These are phyloP conservation scores for Daldinia sp. DNA, from an alignment of 2,329 filamentous ascomycete species.

Conservation along the genomic window DNA sequence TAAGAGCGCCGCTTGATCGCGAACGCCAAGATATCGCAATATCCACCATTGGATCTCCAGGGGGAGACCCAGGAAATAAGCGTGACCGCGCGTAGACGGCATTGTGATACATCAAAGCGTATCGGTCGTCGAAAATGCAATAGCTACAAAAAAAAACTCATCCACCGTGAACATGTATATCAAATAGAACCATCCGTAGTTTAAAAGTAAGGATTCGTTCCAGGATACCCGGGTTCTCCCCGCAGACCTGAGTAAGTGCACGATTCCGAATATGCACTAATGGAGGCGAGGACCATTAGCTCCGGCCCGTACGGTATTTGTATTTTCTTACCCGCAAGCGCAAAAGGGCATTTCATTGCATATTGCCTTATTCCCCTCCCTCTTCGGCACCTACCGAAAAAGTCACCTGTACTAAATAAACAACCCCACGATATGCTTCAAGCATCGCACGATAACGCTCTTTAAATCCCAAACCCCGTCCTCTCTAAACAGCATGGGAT, in stretches of 20 bases:
- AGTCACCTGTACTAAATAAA: neutral
- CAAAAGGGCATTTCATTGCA: neutral
- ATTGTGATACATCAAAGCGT: constrained; percentile 1
- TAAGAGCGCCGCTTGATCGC: constrained; percentile 20
- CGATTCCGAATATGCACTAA: constrained; percentile 12
- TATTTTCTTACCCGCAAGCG: neutral
- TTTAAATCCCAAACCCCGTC: neutral
- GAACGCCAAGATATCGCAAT: constrained; percentile 20
- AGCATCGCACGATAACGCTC: constrained; percentile 8
- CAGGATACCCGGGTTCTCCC: constrained; percentile 21
- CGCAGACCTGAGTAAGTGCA: constrained; percentile 22
- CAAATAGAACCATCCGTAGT: neutral
- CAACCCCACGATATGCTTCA: neutral
- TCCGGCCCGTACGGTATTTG: constrained; percentile 19
- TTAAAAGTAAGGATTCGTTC: constrained; percentile 10
- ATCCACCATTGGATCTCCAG: constrained; percentile 32
- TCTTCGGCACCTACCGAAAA: constrained; percentile 25
- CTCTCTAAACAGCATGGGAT: neutral
- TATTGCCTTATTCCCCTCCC: neutral
- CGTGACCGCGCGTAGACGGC: constrained; percentile 1
- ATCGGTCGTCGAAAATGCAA: neutral
- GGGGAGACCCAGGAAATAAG: constrained; percentile 21
- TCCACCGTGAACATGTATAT: neutral
- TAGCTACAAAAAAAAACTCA: constrained; percentile 3
- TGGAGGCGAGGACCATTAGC: constrained; percentile 24